Evolutionary conservation across 2,329 filamentous ascomycete species (phyloP).

Genomic region (Bipolaris oryzae): DNA sequence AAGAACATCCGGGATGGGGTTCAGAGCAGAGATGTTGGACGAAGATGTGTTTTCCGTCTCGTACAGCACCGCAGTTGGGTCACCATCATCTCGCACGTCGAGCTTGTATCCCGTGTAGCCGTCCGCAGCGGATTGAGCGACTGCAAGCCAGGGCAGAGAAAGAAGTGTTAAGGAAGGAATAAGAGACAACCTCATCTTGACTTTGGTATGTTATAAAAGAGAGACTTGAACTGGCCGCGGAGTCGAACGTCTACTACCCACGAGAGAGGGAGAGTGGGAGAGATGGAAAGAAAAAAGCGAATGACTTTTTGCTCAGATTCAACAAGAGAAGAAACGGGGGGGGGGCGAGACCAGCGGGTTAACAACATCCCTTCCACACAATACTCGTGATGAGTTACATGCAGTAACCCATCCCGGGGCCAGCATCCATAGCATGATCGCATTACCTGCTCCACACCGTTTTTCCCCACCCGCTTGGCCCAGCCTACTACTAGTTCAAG

Average conservation of each 20-base stretch:
- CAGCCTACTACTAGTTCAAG: background rate
- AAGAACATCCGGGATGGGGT: slow-evolving; percentile 62
- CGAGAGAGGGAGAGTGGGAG: background rate
- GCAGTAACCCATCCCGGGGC: slow-evolving; percentile 9
- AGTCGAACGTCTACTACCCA: slow-evolving; percentile 22
- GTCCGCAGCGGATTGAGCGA: slow-evolving; percentile 44
- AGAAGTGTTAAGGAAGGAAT: slow-evolving; percentile 37
- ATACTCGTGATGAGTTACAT: slow-evolving; percentile 20
- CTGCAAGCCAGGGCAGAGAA: slow-evolving; percentile 43
- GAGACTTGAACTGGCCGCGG: slow-evolving; percentile 31
- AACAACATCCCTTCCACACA: slow-evolving; percentile 20
- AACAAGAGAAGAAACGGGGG: slow-evolving; percentile 4
- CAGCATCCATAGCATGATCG: slow-evolving; percentile 25
- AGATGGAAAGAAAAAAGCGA: slow-evolving; percentile 12
- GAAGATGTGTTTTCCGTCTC: slow-evolving; percentile 60
- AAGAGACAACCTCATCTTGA: slow-evolving; percentile 32
- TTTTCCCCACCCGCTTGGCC: slow-evolving; percentile 14
- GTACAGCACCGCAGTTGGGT: slow-evolving; percentile 59
- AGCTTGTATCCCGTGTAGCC: slow-evolving; percentile 65
- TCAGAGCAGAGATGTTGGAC: slow-evolving; percentile 48
- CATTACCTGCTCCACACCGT: slow-evolving; percentile 22
- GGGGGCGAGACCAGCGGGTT: slow-evolving; percentile 19
- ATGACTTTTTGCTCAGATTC: slow-evolving; percentile 22
- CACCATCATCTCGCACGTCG: slow-evolving; percentile 54
- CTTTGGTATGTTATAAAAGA: background rate